Conservation (phyloP, 805 yeast species). For the Wickerhamiella australiensis region DNA sequence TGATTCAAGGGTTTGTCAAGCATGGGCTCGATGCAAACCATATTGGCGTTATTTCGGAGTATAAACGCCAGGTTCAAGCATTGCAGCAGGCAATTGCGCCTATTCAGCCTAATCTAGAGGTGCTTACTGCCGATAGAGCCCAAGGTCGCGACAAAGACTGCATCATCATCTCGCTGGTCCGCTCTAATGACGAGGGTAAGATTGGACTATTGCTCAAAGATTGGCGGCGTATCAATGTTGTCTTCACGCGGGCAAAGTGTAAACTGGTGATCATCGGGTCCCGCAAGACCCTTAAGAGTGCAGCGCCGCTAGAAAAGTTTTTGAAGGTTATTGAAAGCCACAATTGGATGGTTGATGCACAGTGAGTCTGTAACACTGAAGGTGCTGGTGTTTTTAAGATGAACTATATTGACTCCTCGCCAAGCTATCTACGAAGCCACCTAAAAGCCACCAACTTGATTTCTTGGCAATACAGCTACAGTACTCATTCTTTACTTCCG, state of each 20-base stretch:
- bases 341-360: slow-evolving; percentile 50
- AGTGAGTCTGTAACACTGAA: no score
- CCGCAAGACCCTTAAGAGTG: slow-evolving; percentile 42
- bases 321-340: slow-evolving; percentile 42
- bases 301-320: slow-evolving; percentile 45
- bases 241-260: slow-evolving; percentile 78
- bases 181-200: slow-evolving; percentile 53
- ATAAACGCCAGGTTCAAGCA: slow-evolving; percentile 63
- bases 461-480: no score
- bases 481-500: no score
- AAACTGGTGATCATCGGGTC: slow-evolving; percentile 82
- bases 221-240: slow-evolving; percentile 88
- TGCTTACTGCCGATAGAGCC: slow-evolving; percentile 86
- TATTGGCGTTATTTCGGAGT: slow-evolving; percentile 83
- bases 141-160: slow-evolving; percentile 95
- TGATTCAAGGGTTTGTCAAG: slow-evolving; percentile 34
- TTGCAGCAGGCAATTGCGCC: slow-evolving; percentile 28
- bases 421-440: no score
- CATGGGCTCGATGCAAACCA: slow-evolving; percentile 39
- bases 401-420: no score
- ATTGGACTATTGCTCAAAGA: slow-evolving; percentile 75
- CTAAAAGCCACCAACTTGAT: no score
- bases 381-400: no score
- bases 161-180: slow-evolving; percentile 75
- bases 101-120: slow-evolving; percentile 38